These are phyloP conservation scores for Puccinia sorghi DNA, from an alignment of 1,284 basidiomycete species.

Conservation along the genomic window DNA sequence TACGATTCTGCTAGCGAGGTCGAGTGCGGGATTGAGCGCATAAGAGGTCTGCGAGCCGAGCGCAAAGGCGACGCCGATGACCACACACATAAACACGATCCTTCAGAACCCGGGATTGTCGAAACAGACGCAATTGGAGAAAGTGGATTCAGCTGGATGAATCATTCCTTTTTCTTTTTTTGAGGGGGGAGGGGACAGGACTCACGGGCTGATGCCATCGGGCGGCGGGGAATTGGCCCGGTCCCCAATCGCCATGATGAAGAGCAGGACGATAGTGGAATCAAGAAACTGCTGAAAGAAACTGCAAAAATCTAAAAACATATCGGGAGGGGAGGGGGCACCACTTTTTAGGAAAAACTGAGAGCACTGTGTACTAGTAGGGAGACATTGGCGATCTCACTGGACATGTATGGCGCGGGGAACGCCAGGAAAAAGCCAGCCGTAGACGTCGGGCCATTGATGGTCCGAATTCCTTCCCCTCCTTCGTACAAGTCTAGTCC, in stretches of 20 bases:
- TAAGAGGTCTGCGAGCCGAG: constrained; percentile 34
- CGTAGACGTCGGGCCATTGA: constrained; percentile 24
- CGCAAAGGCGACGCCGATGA: constrained; percentile 22
- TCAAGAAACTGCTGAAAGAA: constrained; percentile 42
- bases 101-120: neutral
- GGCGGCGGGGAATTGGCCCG: constrained; percentile 29
- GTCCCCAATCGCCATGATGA: constrained; percentile 36
- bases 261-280: constrained; percentile 31
- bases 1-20: constrained; percentile 19
- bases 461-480: constrained; percentile 39
- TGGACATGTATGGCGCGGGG: constrained; percentile 30
- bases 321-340: neutral
- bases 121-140: neutral
- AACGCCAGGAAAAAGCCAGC: constrained; percentile 20
- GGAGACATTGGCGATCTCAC: constrained; percentile 1
- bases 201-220: constrained; percentile 32
- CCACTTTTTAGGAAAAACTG: neutral
- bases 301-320: constrained; percentile 12
- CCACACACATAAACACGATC: constrained; percentile 35
- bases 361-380: neutral
- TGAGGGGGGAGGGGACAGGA: neutral
- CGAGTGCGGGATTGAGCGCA: constrained; percentile 37
- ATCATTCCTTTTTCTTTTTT: too few species aligned
- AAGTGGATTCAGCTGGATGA: neutral
- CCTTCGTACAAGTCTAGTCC: constrained; percentile 54